These are phyloP conservation scores for Cordyceps javanica DNA, from an alignment of 2,329 filamentous ascomycete species.

Conservation along the genomic window DNA sequence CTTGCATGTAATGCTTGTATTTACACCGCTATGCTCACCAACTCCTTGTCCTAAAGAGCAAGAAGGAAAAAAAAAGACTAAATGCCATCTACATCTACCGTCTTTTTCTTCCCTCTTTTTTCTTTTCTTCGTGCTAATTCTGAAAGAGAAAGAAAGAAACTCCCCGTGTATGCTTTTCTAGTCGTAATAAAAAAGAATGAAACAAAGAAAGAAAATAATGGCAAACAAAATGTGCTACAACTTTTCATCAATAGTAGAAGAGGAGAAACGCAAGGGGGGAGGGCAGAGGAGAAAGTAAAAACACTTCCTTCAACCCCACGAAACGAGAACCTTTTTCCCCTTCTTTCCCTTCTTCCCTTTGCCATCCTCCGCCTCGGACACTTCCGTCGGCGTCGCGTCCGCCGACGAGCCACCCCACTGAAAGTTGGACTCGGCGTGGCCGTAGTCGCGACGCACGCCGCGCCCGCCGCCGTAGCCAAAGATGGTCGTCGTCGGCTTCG, in stretches of 20 bases:
- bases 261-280: too few species aligned
- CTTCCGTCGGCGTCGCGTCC: conserved; percentile 24
- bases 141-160: too few species aligned
- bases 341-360: conserved; percentile 55
- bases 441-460: conserved; percentile 49
- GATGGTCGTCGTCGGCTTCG: conserved; percentile 59
- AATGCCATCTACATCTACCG: neutral
- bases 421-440: conserved; percentile 43
- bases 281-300: neutral
- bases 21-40: neutral
- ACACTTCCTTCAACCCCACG: conserved; percentile 45
- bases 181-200: neutral
- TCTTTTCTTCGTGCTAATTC: too few species aligned
- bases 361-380: conserved; percentile 22
- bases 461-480: conserved; percentile 53
- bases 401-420: conserved; percentile 38
- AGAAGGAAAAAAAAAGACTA: too few species aligned
- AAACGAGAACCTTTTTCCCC: conserved; percentile 46
- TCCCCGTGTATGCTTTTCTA: neutral
- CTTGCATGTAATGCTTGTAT: neutral
- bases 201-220: neutral
- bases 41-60: neutral
- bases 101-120: neutral
- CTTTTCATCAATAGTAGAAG: neutral
- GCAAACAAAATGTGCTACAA: neutral